Conservation (phyloP, 495 filamentous ascomycete genomes). For the Hypomontagnella submonticulosa region DNA sequence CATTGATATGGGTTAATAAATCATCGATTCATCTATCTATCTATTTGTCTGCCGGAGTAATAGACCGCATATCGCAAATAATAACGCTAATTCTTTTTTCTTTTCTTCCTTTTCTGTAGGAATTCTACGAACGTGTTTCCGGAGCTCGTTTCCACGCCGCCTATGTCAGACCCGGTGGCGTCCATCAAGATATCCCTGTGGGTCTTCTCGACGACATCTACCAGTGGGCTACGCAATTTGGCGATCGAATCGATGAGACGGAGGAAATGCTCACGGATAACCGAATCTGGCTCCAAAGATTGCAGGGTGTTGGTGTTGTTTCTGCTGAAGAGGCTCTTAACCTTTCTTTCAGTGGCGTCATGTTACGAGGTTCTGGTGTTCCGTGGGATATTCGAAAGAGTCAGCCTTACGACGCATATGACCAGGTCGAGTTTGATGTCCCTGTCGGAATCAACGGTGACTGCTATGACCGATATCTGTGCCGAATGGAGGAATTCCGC, state of each 20-base stretch:
- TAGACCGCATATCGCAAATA: slow-evolving; percentile 8
- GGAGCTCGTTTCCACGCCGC: slow-evolving; percentile 98
- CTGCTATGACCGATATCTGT: slow-evolving; percentile 99
- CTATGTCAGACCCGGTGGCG: slow-evolving; percentile 97
- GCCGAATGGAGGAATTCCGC: slow-evolving; percentile 99
- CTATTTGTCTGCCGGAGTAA: slow-evolving; percentile 18
- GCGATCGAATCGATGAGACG: slow-evolving; percentile 98
- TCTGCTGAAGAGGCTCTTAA: slow-evolving; percentile 92
- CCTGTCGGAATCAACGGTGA: slow-evolving; percentile 96
- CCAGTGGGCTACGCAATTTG: slow-evolving; percentile 99
- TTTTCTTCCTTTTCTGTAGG: slow-evolving; percentile 61
- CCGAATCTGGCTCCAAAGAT: slow-evolving; percentile 96
- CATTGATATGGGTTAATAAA: no score
- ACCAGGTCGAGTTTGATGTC: slow-evolving; percentile 96
- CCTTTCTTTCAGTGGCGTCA: slow-evolving; percentile 95
- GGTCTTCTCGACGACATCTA: slow-evolving; percentile 99
- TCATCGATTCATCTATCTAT: slow-evolving; percentile 4
- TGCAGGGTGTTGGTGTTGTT: slow-evolving; percentile 91
- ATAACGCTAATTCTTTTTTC: slow-evolving; percentile 42
- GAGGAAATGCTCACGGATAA: slow-evolving; percentile 99
- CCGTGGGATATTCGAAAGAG: slow-evolving; percentile 98
- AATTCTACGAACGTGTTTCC: slow-evolving; percentile 99
- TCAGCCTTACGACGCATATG: slow-evolving; percentile 96
- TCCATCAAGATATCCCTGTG: slow-evolving; percentile 92
- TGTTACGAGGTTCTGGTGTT: slow-evolving; percentile 97